phyloP scores from a whole-genome alignment of 345 rosid species.

The Laguncularia racemosa region DNA sequence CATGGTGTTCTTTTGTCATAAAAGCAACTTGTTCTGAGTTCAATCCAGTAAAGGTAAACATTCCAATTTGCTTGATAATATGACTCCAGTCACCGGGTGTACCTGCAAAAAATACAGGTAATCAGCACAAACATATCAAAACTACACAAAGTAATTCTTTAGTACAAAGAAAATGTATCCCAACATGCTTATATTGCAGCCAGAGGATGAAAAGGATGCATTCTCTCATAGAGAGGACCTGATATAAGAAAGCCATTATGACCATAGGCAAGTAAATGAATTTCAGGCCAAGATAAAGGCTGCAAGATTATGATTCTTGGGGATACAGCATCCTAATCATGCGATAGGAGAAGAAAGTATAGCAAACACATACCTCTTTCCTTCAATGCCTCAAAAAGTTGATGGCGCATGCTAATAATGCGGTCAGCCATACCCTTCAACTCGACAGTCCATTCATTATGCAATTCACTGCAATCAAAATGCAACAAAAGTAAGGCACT shows the following conservation, averaged over 20 bases:
- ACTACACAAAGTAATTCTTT: no score
- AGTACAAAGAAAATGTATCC: no score
- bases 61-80: constrained; percentile 24
- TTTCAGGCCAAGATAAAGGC: background rate
- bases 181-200: no score
- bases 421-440: constrained; percentile 85
- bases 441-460: constrained; percentile 69
- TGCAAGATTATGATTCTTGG: background rate
- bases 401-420: constrained; percentile 64
- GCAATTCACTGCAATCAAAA: constrained; percentile 32
- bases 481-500: no score
- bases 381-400: constrained; percentile 59
- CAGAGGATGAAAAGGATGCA: no score
- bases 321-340: no score
- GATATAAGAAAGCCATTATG: no score
- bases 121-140: background rate
- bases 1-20: constrained; percentile 17
- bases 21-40: constrained; percentile 19
- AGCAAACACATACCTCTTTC: constrained; percentile 29
- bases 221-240: no score
- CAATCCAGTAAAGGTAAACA: constrained; percentile 24
- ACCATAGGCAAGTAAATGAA: no score
- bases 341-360: background rate
- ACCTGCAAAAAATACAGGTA: background rate
- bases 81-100: constrained; percentile 28